A percentile compares a stretch with the other conserved stretches of the same genome.
Conservation (phyloP, 768 basidiomycete genomes). For the Xerocomellus amylosporus region DNA sequence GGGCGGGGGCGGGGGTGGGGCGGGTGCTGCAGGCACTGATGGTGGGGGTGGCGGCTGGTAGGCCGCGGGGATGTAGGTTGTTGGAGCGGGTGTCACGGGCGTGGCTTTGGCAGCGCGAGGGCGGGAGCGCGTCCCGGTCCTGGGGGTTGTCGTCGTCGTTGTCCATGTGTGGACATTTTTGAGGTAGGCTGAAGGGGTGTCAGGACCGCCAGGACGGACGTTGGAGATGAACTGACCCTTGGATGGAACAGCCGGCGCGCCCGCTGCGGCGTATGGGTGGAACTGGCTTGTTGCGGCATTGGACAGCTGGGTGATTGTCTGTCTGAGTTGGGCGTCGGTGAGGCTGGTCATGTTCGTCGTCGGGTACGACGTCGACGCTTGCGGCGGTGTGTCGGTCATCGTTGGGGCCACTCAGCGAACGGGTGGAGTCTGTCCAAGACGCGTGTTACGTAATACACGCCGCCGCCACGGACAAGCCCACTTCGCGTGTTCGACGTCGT, state of each 20-base stretch:
- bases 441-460: conserved; percentile 27
- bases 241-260: conserved; percentile 28
- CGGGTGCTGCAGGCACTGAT: conserved; percentile 26
- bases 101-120: conserved; percentile 37
- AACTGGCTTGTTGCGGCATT: conserved; percentile 38
- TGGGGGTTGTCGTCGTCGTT: conserved; percentile 49
- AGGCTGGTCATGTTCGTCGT: conserved; percentile 42
- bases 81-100: conserved; percentile 37
- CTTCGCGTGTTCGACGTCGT: background rate
- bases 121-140: conserved; percentile 40
- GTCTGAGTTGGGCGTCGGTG: conserved; percentile 61
- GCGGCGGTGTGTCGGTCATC: conserved; percentile 30
- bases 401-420: background rate
- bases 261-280: conserved; percentile 32
- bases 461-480: background rate
- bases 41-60: conserved; percentile 38
- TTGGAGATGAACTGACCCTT: conserved; percentile 23
- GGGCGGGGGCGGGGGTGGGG: conserved; percentile 34
- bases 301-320: conserved; percentile 56
- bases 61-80: conserved; percentile 35
- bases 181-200: conserved; percentile 45
- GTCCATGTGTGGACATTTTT: conserved; percentile 75
- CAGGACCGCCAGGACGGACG: conserved; percentile 13
- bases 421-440: conserved; percentile 6
- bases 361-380: conserved; percentile 31